Evolutionary conservation across 306 rosid genomes (phyloP).

Genomic region (Vicia faba): DNA sequence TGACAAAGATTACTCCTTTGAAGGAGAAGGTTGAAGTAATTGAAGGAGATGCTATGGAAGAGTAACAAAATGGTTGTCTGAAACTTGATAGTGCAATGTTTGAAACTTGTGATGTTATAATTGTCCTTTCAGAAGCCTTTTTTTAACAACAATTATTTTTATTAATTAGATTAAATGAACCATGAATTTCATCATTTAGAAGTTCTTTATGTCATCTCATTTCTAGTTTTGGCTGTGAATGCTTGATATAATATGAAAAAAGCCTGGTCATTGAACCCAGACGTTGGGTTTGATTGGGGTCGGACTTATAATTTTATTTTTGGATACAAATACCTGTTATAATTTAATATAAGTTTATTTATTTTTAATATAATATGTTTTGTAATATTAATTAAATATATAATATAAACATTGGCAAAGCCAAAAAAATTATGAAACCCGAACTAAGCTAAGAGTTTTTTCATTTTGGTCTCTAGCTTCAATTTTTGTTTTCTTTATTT

Average conservation of each 20-base stretch:
- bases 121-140: slow-evolving; percentile 24
- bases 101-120: slow-evolving; percentile 12
- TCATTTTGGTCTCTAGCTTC: too few relatives aligned
- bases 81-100: slow-evolving; percentile 31
- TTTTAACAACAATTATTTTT: slow-evolving; percentile 2
- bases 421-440: too few relatives aligned
- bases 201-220: not conserved
- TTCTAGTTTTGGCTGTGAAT: slow-evolving; percentile 3
- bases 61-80: slow-evolving; percentile 39
- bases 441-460: too few relatives aligned
- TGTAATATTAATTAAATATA: too few relatives aligned
- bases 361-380: too few relatives aligned
- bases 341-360: too few relatives aligned
- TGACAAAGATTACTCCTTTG: slow-evolving; percentile 77
- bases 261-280: too few relatives aligned
- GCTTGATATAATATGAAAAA: not conserved
- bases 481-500: too few relatives aligned
- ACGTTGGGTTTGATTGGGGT: not conserved
- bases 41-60: slow-evolving; percentile 94
- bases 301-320: not conserved
- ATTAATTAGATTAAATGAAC: slow-evolving; percentile 20
- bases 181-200: slow-evolving; percentile 14
- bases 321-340: too few relatives aligned
- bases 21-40: slow-evolving; percentile 63
- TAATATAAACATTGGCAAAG: too few relatives aligned